These are phyloP conservation scores for Acorus gramineus DNA, from an alignment of 106 monocot species.

Conservation along the genomic window DNA sequence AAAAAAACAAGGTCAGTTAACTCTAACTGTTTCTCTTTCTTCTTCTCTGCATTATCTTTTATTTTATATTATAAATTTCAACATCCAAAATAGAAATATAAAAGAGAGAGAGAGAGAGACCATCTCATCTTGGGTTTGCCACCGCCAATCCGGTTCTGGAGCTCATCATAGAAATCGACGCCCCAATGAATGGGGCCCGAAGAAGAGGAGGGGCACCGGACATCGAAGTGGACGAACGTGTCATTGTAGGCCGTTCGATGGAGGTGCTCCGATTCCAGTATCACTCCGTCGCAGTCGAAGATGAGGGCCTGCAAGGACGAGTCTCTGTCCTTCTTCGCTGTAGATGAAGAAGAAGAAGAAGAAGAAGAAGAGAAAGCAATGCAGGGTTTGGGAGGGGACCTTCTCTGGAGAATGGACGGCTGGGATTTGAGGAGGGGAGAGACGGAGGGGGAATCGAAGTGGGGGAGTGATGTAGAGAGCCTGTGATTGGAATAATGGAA, in stretches of 20 bases:
- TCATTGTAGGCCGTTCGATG: constrained; percentile 98
- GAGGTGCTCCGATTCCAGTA: constrained; percentile 97
- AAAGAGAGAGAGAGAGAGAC: constrained; percentile 12
- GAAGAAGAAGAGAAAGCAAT: no score
- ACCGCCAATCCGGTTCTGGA: constrained; percentile 91
- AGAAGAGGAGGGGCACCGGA: constrained; percentile 55
- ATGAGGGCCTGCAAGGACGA: constrained; percentile 58
- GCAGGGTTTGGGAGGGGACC: no score
- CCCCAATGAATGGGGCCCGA: constrained; percentile 42
- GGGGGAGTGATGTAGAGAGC: no score
- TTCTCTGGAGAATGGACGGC: no score
- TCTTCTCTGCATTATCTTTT: no score
- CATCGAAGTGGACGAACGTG: constrained; percentile 73
- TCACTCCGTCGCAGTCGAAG: constrained; percentile 97
- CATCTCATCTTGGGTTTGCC: constrained; percentile 99
- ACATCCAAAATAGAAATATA: neutral
- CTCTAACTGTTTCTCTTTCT: no score
- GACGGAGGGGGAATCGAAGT: no score
- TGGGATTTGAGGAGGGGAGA: no score
- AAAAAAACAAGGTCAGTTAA: no score
- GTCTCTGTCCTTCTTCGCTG: no score
- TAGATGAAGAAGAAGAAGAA: no score
- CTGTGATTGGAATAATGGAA: no score
- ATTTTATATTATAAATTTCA: neutral
- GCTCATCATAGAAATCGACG: constrained; percentile 75